Conservation (phyloP, 1,284 basidiomycete species). For the Sanghuangporus weigelae region DNA sequence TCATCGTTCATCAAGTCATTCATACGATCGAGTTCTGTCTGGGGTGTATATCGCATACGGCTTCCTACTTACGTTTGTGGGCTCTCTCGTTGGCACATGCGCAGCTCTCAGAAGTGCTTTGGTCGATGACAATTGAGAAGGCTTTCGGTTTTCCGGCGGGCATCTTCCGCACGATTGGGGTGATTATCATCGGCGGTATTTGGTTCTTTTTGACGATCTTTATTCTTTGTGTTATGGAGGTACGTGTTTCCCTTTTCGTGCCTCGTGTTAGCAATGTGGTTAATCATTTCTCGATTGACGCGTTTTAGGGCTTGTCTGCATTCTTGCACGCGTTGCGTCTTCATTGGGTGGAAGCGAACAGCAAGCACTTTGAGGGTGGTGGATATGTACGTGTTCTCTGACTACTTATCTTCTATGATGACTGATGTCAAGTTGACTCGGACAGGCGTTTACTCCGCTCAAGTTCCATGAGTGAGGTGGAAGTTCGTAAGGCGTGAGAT, state of each 20-base stretch:
- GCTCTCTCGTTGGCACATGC: conserved; percentile 97
- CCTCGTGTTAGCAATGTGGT: conserved; percentile 3
- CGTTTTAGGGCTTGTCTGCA: conserved; percentile 67
- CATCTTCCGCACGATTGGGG: conserved; percentile 51
- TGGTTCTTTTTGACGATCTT: conserved; percentile 82
- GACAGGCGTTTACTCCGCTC: conserved; percentile 60
- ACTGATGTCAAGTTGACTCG: conserved; percentile 18
- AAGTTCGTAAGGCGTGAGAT: background rate
- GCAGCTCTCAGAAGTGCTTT: conserved; percentile 94
- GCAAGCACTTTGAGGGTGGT: conserved; percentile 92
- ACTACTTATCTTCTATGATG: conserved; percentile 25
- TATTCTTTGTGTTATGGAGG: conserved; percentile 92
- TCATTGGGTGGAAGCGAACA: conserved; percentile 97
- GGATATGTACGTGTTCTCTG: conserved; percentile 65
- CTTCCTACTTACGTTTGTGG: conserved; percentile 98
- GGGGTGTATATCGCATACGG: conserved; percentile 98
- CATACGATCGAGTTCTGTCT: conserved; percentile 99
- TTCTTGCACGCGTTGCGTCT: conserved; percentile 95
- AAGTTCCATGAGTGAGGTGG: conserved; percentile 43
- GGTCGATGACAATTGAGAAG: conserved; percentile 74
- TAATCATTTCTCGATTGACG: background rate
- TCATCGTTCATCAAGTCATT: conserved; percentile 95
- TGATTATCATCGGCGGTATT: conserved; percentile 63
- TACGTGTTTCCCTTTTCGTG: conserved; percentile 34
- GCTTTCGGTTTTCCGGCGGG: conserved; percentile 50